These are phyloP conservation scores for Andrographis paniculata DNA, from an alignment of 305 asterid genomes.

Conservation along the genomic window DNA sequence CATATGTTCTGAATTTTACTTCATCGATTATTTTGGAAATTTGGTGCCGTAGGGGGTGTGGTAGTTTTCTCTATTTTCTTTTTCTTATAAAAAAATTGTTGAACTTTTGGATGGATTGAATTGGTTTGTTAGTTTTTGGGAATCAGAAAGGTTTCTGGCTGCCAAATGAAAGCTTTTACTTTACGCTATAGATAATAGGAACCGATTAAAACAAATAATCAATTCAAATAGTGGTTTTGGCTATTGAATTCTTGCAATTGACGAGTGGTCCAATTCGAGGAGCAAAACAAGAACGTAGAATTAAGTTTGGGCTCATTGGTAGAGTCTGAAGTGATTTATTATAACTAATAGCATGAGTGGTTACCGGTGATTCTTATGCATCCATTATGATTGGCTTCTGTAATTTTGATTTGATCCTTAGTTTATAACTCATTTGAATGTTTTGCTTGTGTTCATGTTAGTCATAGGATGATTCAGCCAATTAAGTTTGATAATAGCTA, in stretches of 20 bases:
- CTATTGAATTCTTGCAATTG: neutral
- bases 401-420: conserved; percentile 1
- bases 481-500: neutral
- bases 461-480: too few relatives aligned
- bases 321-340: neutral
- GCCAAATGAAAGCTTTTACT: neutral
- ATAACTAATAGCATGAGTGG: neutral
- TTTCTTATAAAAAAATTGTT: neutral
- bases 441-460: too few relatives aligned
- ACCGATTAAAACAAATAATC: neutral
- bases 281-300: neutral
- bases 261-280: too few relatives aligned
- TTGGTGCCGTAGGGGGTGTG: neutral
- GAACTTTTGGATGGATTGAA: neutral
- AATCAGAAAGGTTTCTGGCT: neutral
- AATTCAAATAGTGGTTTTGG: neutral
- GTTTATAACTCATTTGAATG: too few relatives aligned
- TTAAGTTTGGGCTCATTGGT: neutral
- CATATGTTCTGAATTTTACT: neutral
- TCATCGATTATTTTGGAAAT: neutral
- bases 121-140: neutral
- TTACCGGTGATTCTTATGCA: conserved; percentile 13
- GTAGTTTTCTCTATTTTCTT: neutral
- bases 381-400: conserved; percentile 5
- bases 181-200: neutral